Conservation (phyloP, 345 rosid species). For the Sapria himalayana region DNA sequence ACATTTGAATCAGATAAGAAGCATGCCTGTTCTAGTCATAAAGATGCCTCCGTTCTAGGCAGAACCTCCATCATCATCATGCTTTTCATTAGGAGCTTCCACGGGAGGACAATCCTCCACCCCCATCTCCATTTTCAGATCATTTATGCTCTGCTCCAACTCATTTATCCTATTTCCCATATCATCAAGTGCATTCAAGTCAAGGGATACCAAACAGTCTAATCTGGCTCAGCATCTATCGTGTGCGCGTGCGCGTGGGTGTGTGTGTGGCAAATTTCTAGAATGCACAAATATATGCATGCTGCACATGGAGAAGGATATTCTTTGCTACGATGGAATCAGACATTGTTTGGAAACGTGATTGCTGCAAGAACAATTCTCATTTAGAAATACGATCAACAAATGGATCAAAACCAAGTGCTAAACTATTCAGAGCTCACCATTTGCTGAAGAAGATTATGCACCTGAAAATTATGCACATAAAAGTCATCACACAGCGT, state of each 20-base stretch:
- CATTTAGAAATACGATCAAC: constrained; percentile 5
- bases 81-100: constrained; percentile 15
- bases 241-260: too few species aligned
- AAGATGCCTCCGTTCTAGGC: constrained; percentile 10
- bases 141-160: constrained; percentile 69
- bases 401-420: constrained; percentile 5
- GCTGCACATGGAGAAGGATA: constrained; percentile 22
- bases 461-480: constrained; percentile 24
- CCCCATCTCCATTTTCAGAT: constrained; percentile 44
- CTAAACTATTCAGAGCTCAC: constrained; percentile 20
- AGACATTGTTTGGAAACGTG: constrained; percentile 80
- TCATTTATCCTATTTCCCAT: constrained; percentile 70
- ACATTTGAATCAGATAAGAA: too few species aligned
- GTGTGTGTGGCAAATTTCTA: constrained; percentile 2
- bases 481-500: not conserved
- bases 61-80: constrained; percentile 30
- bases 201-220: too few species aligned
- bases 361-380: constrained; percentile 38
- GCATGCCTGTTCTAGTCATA: too few species aligned
- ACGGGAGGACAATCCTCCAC: constrained; percentile 54
- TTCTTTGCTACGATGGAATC: constrained; percentile 69
- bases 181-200: constrained; percentile 58
- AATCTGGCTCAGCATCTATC: too few species aligned
- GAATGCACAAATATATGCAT: not conserved
- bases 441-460: constrained; percentile 64